These are phyloP conservation scores for Prunus mongolica DNA, from an alignment of 306 rosid species.

Conservation along the genomic window DNA sequence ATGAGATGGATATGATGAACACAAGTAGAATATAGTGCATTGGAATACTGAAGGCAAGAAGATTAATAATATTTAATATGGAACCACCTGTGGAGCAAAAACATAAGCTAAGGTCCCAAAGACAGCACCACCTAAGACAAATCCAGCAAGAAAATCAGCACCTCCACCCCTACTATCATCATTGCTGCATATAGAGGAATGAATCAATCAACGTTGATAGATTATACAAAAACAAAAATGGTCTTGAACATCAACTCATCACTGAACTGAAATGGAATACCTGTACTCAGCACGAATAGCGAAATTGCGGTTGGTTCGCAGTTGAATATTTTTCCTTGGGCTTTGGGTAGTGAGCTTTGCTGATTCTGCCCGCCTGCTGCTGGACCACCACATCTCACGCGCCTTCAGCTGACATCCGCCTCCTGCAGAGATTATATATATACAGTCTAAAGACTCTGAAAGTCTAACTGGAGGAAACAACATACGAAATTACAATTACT, in stretches of 20 bases:
- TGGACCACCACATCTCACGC: conserved; percentile 40
- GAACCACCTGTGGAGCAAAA: conserved; percentile 94
- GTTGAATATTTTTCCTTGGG: conserved; percentile 41
- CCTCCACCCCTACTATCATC: conserved; percentile 62
- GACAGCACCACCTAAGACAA: conserved; percentile 85
- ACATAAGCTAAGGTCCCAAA: conserved; percentile 77
- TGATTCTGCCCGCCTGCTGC: conserved; percentile 30
- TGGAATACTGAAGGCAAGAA: neutral
- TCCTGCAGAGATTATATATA: conserved; percentile 10
- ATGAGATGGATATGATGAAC: neutral
- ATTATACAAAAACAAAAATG: neutral
- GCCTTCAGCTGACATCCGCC: conserved; percentile 57
- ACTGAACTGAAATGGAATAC: conserved; percentile 2
- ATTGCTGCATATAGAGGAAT: conserved; percentile 32
- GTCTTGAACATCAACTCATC: neutral
- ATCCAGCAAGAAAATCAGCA: conserved; percentile 81
- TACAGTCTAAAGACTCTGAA: neutral
- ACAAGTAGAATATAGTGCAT: neutral
- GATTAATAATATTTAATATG: neutral
- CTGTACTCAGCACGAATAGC: conserved; percentile 61
- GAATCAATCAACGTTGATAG: neutral
- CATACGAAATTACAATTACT: neutral
- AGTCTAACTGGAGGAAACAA: neutral
- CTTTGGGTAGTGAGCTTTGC: conserved; percentile 45
- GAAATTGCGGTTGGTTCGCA: conserved; percentile 37